These are phyloP conservation scores for Neurospora hispaniola DNA, from an alignment of 495 filamentous ascomycete species.

Conservation along the genomic window DNA sequence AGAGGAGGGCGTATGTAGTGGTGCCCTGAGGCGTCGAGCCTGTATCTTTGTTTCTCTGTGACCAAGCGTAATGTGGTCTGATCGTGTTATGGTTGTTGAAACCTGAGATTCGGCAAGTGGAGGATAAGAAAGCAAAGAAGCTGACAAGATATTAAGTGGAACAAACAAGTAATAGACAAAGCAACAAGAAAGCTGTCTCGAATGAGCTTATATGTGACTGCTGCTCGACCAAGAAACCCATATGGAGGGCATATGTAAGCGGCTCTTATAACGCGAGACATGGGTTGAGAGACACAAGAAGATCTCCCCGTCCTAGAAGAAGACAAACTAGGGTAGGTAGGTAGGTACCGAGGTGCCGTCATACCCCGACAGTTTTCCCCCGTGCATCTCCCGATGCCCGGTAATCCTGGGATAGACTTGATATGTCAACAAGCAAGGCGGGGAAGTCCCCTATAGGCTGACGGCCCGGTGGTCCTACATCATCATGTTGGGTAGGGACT, in stretches of 20 bases:
- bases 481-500: background rate
- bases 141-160: too few relatives aligned
- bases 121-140: background rate
- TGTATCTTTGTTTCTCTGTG: background rate
- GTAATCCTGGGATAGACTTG: background rate
- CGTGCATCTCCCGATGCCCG: background rate
- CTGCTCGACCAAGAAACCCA: background rate
- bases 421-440: background rate
- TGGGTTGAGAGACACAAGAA: background rate
- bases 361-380: background rate
- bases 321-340: background rate
- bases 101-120: background rate
- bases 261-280: background rate
- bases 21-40: background rate
- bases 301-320: background rate
- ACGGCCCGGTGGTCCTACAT: background rate
- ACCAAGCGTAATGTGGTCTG: background rate
- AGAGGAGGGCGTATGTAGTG: background rate
- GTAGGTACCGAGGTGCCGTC: background rate
- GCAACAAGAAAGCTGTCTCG: background rate
- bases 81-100: background rate
- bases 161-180: background rate
- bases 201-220: background rate
- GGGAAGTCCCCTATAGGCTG: background rate
- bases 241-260: background rate